Conservation (phyloP, 2,329 filamentous ascomycete genomes). For the Didymella keratinophila region DNA sequence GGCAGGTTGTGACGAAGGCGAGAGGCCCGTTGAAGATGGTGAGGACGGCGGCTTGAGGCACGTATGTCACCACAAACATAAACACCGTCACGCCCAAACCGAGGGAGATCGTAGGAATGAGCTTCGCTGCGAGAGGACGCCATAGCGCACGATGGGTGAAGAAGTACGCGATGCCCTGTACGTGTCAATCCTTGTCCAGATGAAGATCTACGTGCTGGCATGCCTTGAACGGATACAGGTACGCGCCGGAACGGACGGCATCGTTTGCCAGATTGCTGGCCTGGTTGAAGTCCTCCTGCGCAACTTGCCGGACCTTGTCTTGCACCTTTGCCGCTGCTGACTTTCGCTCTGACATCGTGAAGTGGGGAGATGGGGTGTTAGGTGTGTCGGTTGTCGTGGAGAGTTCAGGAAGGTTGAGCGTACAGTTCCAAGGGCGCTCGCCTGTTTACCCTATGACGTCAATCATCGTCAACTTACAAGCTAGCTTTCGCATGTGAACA, state of each 20-base stretch:
- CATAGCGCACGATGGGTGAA: slow-evolving; percentile 65
- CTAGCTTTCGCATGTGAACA: slow-evolving; percentile 3
- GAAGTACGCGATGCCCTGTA: slow-evolving; percentile 68
- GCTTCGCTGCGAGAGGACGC: slow-evolving; percentile 65
- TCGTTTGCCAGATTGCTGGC: slow-evolving; percentile 70
- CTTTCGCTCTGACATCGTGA: slow-evolving; percentile 24
- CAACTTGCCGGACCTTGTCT: slow-evolving; percentile 64
- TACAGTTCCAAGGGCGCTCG: neutral
- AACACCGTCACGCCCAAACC: slow-evolving; percentile 74
- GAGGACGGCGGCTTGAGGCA: slow-evolving; percentile 83
- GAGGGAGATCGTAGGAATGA: slow-evolving; percentile 70
- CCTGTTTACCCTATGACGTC: slow-evolving; percentile 1
- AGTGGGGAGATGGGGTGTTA: slow-evolving; percentile 11
- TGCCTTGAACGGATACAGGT: slow-evolving; percentile 83
- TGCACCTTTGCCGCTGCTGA: slow-evolving; percentile 40
- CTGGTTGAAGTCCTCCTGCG: slow-evolving; percentile 74
- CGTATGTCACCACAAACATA: slow-evolving; percentile 90
- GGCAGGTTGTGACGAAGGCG: slow-evolving; percentile 74
- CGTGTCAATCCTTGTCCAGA: slow-evolving; percentile 7
- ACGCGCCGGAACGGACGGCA: slow-evolving; percentile 78
- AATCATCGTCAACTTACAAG: slow-evolving; percentile 4
- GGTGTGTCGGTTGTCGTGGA: slow-evolving; percentile 19
- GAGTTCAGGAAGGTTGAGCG: neutral
- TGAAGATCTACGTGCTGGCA: slow-evolving; percentile 1
- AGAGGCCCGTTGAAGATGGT: slow-evolving; percentile 85